Evolutionary conservation across 352 stramenopile genomes (phyloP).

Genomic region (Phytophthora palmivora): DNA sequence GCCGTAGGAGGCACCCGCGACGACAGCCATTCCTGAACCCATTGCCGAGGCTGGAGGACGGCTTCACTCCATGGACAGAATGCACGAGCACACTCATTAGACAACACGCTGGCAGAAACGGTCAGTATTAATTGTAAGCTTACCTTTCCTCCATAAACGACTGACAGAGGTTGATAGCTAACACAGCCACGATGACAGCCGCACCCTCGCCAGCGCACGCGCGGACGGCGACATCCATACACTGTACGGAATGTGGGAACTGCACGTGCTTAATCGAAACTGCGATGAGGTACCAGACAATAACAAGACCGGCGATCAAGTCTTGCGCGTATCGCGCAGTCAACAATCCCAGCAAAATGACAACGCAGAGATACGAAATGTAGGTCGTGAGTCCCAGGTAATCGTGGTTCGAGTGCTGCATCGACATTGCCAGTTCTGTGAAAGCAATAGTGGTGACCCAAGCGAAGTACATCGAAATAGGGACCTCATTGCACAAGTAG

Average conservation of each 20-base stretch:
- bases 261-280: constrained; percentile 65
- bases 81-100: constrained; percentile 22
- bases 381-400: constrained; percentile 70
- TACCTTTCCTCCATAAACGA: constrained; percentile 74
- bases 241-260: constrained; percentile 49
- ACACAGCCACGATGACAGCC: constrained; percentile 58
- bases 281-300: constrained; percentile 76
- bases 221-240: constrained; percentile 63
- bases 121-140: constrained; percentile 15
- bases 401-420: constrained; percentile 59
- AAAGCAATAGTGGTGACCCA: constrained; percentile 80
- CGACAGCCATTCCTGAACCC: constrained; percentile 46
- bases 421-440: constrained; percentile 69
- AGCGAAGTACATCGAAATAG: constrained; percentile 80
- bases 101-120: not conserved
- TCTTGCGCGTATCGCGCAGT: constrained; percentile 71
- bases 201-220: constrained; percentile 69
- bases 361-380: constrained; percentile 63
- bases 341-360: constrained; percentile 70
- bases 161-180: constrained; percentile 60
- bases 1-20: constrained; percentile 43
- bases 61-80: constrained; percentile 46
- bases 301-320: constrained; percentile 59
- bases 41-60: constrained; percentile 45
- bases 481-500: constrained; percentile 79